These are phyloP conservation scores for Dianthus caryophyllus DNA, from an alignment of 148 eudicot species.

Conservation along the genomic window DNA sequence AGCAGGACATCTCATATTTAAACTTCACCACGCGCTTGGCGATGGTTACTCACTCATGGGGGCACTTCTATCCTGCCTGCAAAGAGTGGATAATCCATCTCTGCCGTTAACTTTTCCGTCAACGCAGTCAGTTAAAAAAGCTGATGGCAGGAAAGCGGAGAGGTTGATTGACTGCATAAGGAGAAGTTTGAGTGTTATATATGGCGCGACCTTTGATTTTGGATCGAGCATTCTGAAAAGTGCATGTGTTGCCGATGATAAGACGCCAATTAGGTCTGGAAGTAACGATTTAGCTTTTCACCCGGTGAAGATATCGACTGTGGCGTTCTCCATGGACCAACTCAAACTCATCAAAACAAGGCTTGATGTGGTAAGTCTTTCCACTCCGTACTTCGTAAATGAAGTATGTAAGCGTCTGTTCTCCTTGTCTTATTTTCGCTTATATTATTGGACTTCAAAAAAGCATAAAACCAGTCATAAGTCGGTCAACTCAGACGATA, in stretches of 20 bases:
- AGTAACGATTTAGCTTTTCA: conserved; percentile 1
- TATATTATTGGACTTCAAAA: no score
- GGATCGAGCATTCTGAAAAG: conserved; percentile 59
- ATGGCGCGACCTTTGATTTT: conserved; percentile 38
- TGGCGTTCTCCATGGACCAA: conserved; percentile 24
- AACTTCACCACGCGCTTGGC: conserved; percentile 75
- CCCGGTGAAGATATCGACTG: conserved; percentile 16
- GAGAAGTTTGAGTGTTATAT: conserved; percentile 17
- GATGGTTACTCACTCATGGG: conserved; percentile 87
- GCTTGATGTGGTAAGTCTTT: conserved; percentile 36
- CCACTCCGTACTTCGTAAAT: no score
- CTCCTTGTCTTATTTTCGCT: no score
- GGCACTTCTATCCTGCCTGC: conserved; percentile 69
- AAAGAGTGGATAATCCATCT: conserved; percentile 59
- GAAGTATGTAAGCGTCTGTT: no score
- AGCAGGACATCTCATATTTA: conserved; percentile 49
- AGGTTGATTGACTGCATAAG: conserved; percentile 11
- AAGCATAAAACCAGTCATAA: no score
- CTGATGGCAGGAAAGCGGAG: not conserved
- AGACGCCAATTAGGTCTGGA: conserved; percentile 34
- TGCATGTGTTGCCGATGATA: conserved; percentile 27
- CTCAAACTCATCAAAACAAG: conserved; percentile 33
- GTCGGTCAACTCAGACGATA: no score
- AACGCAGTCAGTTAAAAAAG: not conserved
- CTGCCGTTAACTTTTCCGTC: conserved; percentile 62